Base-by-base conservation (phyloP, 2,329 filamentous ascomycete genomes). In the Neofusicoccum sp. region DNA sequence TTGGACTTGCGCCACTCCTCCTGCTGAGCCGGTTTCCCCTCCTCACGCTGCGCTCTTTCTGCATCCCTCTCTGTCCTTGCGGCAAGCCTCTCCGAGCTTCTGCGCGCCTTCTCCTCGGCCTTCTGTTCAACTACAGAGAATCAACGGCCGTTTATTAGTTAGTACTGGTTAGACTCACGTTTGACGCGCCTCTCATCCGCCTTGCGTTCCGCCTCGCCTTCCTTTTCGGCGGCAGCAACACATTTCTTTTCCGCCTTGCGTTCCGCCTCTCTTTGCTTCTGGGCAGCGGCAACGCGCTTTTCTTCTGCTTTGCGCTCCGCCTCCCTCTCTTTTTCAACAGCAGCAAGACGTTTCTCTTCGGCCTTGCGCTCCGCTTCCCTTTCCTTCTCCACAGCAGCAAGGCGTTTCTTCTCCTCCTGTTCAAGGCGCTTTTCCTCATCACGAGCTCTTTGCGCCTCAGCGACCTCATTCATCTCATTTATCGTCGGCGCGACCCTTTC, bases 381-480 rank as follows among this genome's bases (percentile, higher is more conserved):
- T 57, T 83, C 78, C 66, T 85, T 86, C 65, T 85, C 81, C 48
- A 76, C 79, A 48, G 79, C 79, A 51, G 84, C 82, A 53, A 86
- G 81, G 58, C 86, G 82, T 69, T 87, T 82, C 67, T 84, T 82
- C 64, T 86, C 80, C 61, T 91, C 86, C 63, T 86, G 80, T 62
- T 91, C 88, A 16, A 86, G 71, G 43, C 83, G 82, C 9, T 84
- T 74, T 65, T 87, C 84, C 48, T 86, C 80, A 63, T 89, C 82
- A 62, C 87, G 82, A 51, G 88, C 89, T 40, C 85, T 81, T 70
- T 91, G 87, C 63, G 82, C 81, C 69, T 92, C 89, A 0, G 90
- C 90, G 70, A 87, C 90, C 56, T 90, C 87, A 58, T 88, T 87
- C 63, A 97, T 95, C 65, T 96, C 90, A 65, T 96, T 88, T 5